Conservation (phyloP, 495 filamentous ascomycete species). For the Staphylotrichum longicolle region DNA sequence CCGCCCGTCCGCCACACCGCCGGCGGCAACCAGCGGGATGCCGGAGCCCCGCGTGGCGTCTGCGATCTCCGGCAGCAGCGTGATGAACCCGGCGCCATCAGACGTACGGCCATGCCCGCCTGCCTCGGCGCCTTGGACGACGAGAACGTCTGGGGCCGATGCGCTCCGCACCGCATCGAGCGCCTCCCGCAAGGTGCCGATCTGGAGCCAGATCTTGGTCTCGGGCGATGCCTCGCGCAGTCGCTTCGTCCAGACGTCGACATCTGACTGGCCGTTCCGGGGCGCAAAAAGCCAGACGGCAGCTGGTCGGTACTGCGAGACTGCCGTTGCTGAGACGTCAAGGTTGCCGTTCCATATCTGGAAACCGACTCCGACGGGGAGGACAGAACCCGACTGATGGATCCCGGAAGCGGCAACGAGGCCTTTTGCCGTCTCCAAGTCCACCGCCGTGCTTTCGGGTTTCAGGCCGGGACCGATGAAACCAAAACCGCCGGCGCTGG, state of each 20-base stretch:
- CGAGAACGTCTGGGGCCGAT: constrained; percentile 60
- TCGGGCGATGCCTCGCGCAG: constrained; percentile 53
- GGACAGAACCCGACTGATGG: constrained; percentile 67
- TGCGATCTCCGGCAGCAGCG: constrained; percentile 74
- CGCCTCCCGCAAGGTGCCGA: constrained; percentile 60
- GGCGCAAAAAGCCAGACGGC: constrained; percentile 75
- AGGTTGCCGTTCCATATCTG: constrained; percentile 80
- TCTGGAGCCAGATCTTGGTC: constrained; percentile 75
- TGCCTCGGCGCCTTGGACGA: constrained; percentile 70
- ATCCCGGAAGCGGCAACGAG: constrained; percentile 53
- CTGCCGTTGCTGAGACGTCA: constrained; percentile 39
- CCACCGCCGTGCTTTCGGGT: constrained; percentile 69
- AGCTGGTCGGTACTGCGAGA: constrained; percentile 53
- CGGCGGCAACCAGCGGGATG: constrained; percentile 86
- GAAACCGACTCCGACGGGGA: constrained; percentile 89
- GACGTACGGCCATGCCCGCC: constrained; percentile 70
- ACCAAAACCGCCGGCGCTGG: constrained; percentile 89
- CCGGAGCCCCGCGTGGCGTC: constrained; percentile 66
- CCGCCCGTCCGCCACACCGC: constrained; percentile 88
- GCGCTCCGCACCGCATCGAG: constrained; percentile 38
- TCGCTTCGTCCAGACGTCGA: constrained; percentile 54
- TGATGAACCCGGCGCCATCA: constrained; percentile 90
- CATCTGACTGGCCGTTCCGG: constrained; percentile 40
- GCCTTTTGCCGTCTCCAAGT: constrained; percentile 67
- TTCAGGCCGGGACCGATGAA: constrained; percentile 88